These are phyloP conservation scores for Psilocybe subaeruginosa DNA, from an alignment of 768 basidiomycete genomes.

Conservation along the genomic window DNA sequence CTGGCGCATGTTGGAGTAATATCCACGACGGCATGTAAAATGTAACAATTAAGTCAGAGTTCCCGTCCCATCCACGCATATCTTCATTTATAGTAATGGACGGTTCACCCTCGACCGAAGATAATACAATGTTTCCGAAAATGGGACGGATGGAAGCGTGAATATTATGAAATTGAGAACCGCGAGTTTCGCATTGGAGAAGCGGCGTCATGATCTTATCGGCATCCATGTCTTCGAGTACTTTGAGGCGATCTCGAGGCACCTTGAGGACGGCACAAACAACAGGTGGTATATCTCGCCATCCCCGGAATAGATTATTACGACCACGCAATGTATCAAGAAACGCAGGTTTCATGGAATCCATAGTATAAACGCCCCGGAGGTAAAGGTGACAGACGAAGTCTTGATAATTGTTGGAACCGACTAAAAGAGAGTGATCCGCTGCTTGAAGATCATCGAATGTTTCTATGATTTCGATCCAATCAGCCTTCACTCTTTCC, in stretches of 20 bases:
- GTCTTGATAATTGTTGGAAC: conserved; percentile 39
- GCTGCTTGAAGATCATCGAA: conserved; percentile 29
- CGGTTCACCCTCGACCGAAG: conserved; percentile 7
- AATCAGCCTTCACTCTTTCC: conserved; percentile 36
- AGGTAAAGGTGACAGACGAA: conserved; percentile 38
- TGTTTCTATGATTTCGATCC: conserved; percentile 42
- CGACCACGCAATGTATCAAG: conserved; percentile 8
- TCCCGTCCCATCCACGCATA: conserved; percentile 31
- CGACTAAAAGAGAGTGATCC: conserved; percentile 27
- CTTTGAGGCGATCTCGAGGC: conserved; percentile 32
- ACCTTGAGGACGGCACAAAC: conserved; percentile 39
- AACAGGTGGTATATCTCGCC: conserved; percentile 37
- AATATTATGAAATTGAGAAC: conserved; percentile 27
- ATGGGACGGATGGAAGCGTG: conserved; percentile 35
- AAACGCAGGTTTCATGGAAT: conserved; percentile 8
- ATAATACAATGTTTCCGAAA: conserved; percentile 31
- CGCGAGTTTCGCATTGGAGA: conserved; percentile 36
- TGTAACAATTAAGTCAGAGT: conserved; percentile 35
- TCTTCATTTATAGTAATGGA: conserved; percentile 34
- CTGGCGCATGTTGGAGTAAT: conserved; percentile 25
- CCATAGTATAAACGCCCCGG: conserved; percentile 26
- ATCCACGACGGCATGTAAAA: conserved; percentile 37
- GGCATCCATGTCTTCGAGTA: conserved; percentile 25
- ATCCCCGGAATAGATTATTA: conserved; percentile 31
- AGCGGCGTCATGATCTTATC: conserved; percentile 28